Conservation (phyloP, 1,139 yeast species). For the Taphrina pruni region DNA sequence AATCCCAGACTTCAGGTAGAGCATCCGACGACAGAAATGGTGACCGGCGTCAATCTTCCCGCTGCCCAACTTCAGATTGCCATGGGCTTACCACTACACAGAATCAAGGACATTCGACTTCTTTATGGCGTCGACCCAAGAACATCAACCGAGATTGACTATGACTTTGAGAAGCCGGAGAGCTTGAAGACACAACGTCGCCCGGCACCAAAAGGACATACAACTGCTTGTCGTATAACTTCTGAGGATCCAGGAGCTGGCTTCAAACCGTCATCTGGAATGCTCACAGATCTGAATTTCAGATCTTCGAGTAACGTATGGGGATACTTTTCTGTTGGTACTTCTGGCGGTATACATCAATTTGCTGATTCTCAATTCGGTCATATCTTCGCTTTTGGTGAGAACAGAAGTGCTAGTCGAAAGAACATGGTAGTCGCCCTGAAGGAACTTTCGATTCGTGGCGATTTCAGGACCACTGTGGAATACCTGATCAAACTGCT, state of each 20-base stretch:
- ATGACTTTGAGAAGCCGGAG: conserved; percentile 77
- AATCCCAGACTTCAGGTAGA: conserved; percentile 98
- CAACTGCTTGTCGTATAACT: conserved; percentile 98
- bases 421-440: conserved; percentile 98
- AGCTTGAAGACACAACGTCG: conserved; percentile 80
- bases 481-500: conserved; percentile 92
- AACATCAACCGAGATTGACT: conserved; percentile 86
- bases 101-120: conserved; percentile 88
- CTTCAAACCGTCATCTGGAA: conserved; percentile 97
- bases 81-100: conserved; percentile 97
- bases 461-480: conserved; percentile 97
- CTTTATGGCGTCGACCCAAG: conserved; percentile 96
- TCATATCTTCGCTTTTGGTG: conserved; percentile 98
- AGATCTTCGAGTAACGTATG: conserved; percentile 96
- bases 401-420: conserved; percentile 95
- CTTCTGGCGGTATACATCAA: conserved; percentile 95
- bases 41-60: conserved; percentile 94
- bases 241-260: conserved; percentile 99
- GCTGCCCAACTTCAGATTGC: conserved; percentile 98
- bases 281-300: conserved; percentile 92
- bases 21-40: conserved; percentile 99
- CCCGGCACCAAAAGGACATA: conserved; percentile 96
- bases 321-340: conserved; percentile 98
- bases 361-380: conserved; percentile 98
- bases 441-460: conserved; percentile 93